phyloP scores from a whole-genome alignment of 148 eudicot species.

The Linanthus parryae region DNA sequence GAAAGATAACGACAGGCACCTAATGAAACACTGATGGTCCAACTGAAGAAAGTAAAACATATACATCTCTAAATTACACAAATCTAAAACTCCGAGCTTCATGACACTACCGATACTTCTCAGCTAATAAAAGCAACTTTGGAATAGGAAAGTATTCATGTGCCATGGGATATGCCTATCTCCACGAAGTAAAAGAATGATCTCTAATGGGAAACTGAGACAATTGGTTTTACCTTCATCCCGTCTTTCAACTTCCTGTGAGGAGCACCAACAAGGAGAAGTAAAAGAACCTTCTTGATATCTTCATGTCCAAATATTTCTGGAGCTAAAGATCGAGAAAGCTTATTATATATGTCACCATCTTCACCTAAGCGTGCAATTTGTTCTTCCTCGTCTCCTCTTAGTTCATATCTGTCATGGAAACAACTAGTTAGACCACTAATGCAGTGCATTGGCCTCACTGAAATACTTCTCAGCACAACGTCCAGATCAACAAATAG shows the following conservation, averaged over 20 bases:
- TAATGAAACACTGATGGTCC: background rate
- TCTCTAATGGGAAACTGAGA: background rate
- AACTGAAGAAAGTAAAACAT: background rate
- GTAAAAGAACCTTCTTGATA: constrained; percentile 91
- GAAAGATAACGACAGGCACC: too few relatives aligned
- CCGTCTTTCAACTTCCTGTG: constrained; percentile 89
- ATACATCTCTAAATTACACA: too few relatives aligned
- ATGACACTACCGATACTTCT: too few relatives aligned
- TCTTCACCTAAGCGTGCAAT: constrained; percentile 90
- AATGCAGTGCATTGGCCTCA: background rate
- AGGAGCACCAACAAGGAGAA: constrained; percentile 98
- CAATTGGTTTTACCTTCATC: constrained; percentile 64
- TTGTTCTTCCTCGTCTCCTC: constrained; percentile 88
- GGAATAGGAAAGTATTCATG: background rate
- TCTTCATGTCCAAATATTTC: constrained; percentile 99
- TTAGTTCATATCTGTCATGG: constrained; percentile 65
- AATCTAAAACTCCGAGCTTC: too few relatives aligned
- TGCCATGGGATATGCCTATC: background rate
- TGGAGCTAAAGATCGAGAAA: constrained; percentile 86
- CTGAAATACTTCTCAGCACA: background rate
- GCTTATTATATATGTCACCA: constrained; percentile 92
- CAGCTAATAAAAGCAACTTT: too few relatives aligned
- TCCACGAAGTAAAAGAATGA: background rate
- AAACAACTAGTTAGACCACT: constrained; percentile 5
- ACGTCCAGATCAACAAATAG: background rate